Base-by-base conservation (phyloP, 768 basidiomycete species). In the Agaricus sinodeliciosus region DNA sequence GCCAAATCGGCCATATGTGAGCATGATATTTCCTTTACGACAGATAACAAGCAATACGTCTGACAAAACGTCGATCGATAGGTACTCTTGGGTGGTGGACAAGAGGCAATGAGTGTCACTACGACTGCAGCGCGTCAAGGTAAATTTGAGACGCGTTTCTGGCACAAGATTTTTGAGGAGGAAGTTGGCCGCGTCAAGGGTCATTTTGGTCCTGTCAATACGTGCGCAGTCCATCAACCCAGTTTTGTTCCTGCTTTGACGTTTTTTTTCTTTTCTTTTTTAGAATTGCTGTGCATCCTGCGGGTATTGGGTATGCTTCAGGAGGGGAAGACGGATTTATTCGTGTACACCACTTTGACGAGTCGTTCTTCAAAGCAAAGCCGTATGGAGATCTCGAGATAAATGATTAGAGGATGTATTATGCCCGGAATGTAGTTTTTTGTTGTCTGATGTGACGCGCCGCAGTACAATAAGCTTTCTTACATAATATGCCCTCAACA, bases 81-180 rank as follows among this genome's bases (percentile, higher is more conserved):
- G 90, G 78, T 94, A 40, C 79, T 98, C 28, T 75, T 96, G 19
- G 96, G 96, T 41, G 95, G 96, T 67, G 96, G 96, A 40, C 96
- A 98, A 69, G 95, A 96, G 65, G 96, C 96, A 3, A 95, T 93
- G 92, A 84, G 74, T 62, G 96, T 98, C 47, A 97, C 96, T 12
- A 98, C 93, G 7, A 98, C 95, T 0, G 93, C 92, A 1, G 63
- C 83, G 19, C 83, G 96, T 48, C 91, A 96, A 67, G 96, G 95
- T 18, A 96, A 97, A 69, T 99, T 99, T 67, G 96, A 98, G 72
- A 91, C 93, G 9, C 79, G 94, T 36, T 97, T 99, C 74, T 98
- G 94, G 93, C 95, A 99, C 76, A 92, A 87, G 60, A 77, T 95
- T 35, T 89, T 95, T 61, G 94, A 95, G 69, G 94, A 96, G 73